phyloP scores from a whole-genome alignment of 257 asterid genomes.

The Solanum habrochaites region DNA sequence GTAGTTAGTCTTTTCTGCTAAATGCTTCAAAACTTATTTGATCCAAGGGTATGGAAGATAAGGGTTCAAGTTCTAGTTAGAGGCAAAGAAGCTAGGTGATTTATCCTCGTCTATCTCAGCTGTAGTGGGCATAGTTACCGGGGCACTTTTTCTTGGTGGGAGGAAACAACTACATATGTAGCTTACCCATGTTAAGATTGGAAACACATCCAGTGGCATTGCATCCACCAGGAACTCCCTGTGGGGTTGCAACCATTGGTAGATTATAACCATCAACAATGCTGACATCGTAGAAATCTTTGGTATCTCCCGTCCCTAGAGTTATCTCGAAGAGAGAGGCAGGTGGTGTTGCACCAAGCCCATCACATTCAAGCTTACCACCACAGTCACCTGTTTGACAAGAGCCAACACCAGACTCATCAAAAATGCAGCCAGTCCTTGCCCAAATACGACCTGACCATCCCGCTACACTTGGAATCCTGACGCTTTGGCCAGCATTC shows the following conservation, averaged over 20 bases:
- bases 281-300: conserved; percentile 74
- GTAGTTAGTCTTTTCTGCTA: background rate
- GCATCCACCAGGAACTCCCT: conserved; percentile 40
- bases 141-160: background rate
- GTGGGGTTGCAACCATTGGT: conserved; percentile 50
- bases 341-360: conserved; percentile 70
- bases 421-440: conserved; percentile 72
- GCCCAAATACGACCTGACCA: conserved; percentile 93
- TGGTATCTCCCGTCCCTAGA: conserved; percentile 43
- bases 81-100: background rate
- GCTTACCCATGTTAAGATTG: conserved; percentile 59
- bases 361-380: conserved; percentile 62
- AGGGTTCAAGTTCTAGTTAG: background rate
- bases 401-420: conserved; percentile 45
- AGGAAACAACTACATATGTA: background rate
- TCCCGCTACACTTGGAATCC: conserved; percentile 40
- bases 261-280: conserved; percentile 72
- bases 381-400: conserved; percentile 84
- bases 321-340: conserved; percentile 80
- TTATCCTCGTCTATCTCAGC: background rate
- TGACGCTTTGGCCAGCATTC: conserved; percentile 43
- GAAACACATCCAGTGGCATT: conserved; percentile 64
- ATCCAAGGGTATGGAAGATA: background rate
- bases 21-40: background rate
- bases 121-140: too few relatives aligned